Conservation (phyloP, 108 stramenopile genomes). For the Craspedostauros australis region DNA sequence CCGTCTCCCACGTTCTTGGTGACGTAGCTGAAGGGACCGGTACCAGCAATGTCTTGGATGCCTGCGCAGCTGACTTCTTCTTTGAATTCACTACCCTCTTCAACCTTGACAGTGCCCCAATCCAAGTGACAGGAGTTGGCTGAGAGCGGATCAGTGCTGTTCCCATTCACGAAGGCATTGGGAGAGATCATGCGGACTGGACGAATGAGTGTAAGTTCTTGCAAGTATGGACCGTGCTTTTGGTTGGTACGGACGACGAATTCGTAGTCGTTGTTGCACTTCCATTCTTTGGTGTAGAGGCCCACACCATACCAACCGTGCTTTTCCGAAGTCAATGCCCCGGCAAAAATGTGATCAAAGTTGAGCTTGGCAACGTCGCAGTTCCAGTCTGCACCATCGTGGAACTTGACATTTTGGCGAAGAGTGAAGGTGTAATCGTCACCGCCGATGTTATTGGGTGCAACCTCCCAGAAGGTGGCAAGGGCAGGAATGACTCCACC, state of each 20-base stretch:
- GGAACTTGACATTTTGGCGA: slow-evolving; percentile 52
- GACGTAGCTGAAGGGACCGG: slow-evolving; percentile 49
- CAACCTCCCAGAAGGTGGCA: slow-evolving; percentile 34
- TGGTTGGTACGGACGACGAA: slow-evolving; percentile 38
- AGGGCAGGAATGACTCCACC: slow-evolving; percentile 42
- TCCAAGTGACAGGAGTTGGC: slow-evolving; percentile 53
- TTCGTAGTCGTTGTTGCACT: slow-evolving; percentile 29
- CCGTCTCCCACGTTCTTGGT: background rate
- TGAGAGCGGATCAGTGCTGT: slow-evolving; percentile 27
- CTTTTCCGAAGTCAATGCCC: slow-evolving; percentile 30
- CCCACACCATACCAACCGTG: slow-evolving; percentile 51
- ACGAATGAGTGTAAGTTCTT: slow-evolving; percentile 66
- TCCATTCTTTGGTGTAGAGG: slow-evolving; percentile 25
- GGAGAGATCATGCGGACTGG: slow-evolving; percentile 51
- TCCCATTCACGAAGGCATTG: slow-evolving; percentile 33
- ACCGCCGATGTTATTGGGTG: too few species aligned
- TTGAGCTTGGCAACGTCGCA: slow-evolving; percentile 59
- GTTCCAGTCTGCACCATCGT: slow-evolving; percentile 54
- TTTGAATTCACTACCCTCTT: slow-evolving; percentile 29
- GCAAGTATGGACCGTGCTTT: slow-evolving; percentile 46
- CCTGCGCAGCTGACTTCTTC: slow-evolving; percentile 45
- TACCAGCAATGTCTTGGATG: slow-evolving; percentile 36
- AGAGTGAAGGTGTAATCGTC: slow-evolving; percentile 43
- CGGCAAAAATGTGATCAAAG: slow-evolving; percentile 64
- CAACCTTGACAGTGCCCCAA: slow-evolving; percentile 18